Evolutionary conservation across 495 filamentous ascomycete genomes (phyloP).

Genomic region (Terfezia claveryi): DNA sequence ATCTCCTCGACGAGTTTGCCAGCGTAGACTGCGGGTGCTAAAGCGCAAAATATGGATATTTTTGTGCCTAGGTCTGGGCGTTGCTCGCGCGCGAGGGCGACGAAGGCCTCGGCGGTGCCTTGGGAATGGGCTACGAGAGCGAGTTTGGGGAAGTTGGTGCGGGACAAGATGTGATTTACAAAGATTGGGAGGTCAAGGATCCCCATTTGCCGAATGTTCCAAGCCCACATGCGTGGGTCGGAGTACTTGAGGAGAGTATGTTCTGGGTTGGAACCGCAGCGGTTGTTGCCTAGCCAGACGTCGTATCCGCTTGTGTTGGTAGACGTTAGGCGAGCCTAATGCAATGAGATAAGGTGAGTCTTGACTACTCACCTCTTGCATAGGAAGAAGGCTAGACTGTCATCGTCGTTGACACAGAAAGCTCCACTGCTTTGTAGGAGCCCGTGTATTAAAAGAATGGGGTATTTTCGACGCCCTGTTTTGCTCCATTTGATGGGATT

Average conservation of each 20-base stretch:
- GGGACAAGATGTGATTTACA: constrained; percentile 56
- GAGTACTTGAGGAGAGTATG: constrained; percentile 45
- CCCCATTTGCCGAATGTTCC: constrained; percentile 92
- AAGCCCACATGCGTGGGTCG: constrained; percentile 91
- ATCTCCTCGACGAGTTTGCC: constrained; percentile 67
- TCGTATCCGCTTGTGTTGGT: constrained; percentile 45
- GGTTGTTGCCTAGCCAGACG: constrained; percentile 90
- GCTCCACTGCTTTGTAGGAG: constrained; percentile 72
- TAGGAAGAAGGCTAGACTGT: constrained; percentile 75
- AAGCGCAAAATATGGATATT: constrained; percentile 77
- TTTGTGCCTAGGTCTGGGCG: constrained; percentile 66
- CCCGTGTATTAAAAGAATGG: constrained; percentile 73
- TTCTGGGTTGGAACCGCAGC: constrained; percentile 62
- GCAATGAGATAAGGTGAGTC: neutral
- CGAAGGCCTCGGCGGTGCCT: constrained; percentile 75
- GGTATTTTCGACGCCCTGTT: constrained; percentile 43
- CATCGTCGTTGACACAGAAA: constrained; percentile 78
- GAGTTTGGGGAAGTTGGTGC: constrained; percentile 66
- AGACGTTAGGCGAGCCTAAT: constrained; percentile 6
- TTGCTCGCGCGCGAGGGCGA: constrained; percentile 80
- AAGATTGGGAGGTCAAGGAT: constrained; percentile 75
- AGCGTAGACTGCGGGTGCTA: constrained; percentile 81
- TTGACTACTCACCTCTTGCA: constrained; percentile 36
- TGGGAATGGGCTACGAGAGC: constrained; percentile 77
- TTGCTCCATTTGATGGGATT: constrained; percentile 7